Evolutionary conservation across 345 rosid species (phyloP).

Genomic region (Camelina sativa): DNA sequence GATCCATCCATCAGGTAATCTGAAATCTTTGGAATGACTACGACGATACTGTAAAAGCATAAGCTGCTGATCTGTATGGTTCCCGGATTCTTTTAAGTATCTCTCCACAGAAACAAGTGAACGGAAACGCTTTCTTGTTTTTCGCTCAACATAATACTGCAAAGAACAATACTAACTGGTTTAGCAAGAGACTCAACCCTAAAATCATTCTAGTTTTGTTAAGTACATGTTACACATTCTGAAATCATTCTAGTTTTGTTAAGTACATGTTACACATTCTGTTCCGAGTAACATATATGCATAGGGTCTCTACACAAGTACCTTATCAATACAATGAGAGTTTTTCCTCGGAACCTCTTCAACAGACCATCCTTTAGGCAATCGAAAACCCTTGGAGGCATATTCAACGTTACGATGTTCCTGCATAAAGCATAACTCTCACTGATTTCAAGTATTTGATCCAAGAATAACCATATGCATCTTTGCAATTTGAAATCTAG

Average conservation of each 20-base stretch:
- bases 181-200: constrained; percentile 4
- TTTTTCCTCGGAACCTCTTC: constrained; percentile 44
- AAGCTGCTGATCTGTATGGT: constrained; percentile 25
- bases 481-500: constrained; percentile 18
- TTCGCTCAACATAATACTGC: constrained; percentile 60
- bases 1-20: constrained; percentile 43
- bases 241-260: background rate
- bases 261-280: background rate
- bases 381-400: constrained; percentile 42
- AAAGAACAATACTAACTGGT: constrained; percentile 10
- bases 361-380: constrained; percentile 60
- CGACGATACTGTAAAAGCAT: constrained; percentile 17
- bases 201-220: background rate
- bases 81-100: constrained; percentile 42
- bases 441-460: background rate
- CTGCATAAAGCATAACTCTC: constrained; percentile 26
- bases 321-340: constrained; percentile 40
- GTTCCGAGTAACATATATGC: background rate
- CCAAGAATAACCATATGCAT: background rate
- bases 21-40: constrained; percentile 25
- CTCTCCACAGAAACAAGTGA: constrained; percentile 56
- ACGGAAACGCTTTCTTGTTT: constrained; percentile 55
- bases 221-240: constrained; percentile 8
- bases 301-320: constrained; percentile 28
- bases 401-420: background rate